Percentiles rank a stretch among this genome's conserved stretches.
Conservation (phyloP, 768 basidiomycete genomes). For the Russula earlei region DNA sequence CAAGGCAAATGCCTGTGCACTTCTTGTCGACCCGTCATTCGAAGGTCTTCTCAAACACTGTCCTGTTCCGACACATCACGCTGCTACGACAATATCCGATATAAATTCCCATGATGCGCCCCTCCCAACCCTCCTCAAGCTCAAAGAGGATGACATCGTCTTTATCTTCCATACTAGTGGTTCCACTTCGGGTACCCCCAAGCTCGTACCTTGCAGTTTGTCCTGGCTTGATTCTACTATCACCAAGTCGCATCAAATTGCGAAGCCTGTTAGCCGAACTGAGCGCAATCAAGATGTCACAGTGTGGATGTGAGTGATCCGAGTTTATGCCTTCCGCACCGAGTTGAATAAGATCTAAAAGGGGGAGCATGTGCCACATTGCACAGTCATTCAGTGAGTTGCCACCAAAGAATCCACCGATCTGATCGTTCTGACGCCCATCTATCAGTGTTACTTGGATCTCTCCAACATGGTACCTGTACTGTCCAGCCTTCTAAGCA, state of each 20-base stretch:
- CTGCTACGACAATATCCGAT: slow-evolving; percentile 30
- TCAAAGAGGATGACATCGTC: slow-evolving; percentile 34
- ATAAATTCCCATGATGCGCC: slow-evolving; percentile 31
- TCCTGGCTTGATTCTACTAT: slow-evolving; percentile 55
- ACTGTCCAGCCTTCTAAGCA: slow-evolving; percentile 60
- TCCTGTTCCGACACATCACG: slow-evolving; percentile 41
- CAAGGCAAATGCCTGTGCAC: slow-evolving; percentile 51
- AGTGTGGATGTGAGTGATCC: slow-evolving; percentile 54
- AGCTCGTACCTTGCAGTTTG: slow-evolving; percentile 63
- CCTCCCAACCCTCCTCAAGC: slow-evolving; percentile 36
- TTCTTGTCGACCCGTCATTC: slow-evolving; percentile 57
- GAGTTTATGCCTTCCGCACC: slow-evolving; percentile 20
- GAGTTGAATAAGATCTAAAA: slow-evolving; percentile 32
- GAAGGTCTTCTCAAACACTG: slow-evolving; percentile 33
- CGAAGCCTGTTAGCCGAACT: slow-evolving; percentile 33
- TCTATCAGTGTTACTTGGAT: slow-evolving; percentile 55
- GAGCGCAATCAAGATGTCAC: slow-evolving; percentile 55
- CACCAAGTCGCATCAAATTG: slow-evolving; percentile 48
- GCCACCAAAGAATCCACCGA: slow-evolving; percentile 6
- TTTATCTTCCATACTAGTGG: slow-evolving; percentile 78
- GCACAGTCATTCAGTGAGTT: slow-evolving; percentile 67
- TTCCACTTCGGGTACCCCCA: slow-evolving; percentile 76
- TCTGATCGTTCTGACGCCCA: slow-evolving; percentile 22
- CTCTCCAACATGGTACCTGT: slow-evolving; percentile 64
- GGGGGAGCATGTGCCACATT: slow-evolving; percentile 81